A percentile compares a stretch with the other conserved stretches of the same genome.
phyloP scores from a whole-genome alignment of 2,329 filamentous ascomycete species.

The Stemphylium vesicarium region DNA sequence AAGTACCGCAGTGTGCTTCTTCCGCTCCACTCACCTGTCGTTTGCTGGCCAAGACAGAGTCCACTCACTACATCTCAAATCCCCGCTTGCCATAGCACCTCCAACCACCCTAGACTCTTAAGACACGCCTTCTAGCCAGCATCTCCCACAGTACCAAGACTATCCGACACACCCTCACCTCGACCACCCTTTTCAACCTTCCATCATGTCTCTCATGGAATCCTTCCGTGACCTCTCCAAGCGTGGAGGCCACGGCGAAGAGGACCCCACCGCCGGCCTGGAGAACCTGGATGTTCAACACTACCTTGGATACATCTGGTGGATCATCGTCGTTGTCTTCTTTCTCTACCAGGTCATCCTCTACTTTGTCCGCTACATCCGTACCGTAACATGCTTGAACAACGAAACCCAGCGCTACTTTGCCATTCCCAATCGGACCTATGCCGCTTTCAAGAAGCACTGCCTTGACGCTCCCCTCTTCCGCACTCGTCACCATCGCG shows the following conservation, averaged over 20 bases:
- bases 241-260: slow-evolving; percentile 28
- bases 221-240: slow-evolving; percentile 22
- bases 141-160: too few relatives aligned
- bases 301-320: slow-evolving; percentile 57
- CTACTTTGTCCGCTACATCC: slow-evolving; percentile 69
- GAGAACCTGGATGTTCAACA: slow-evolving; percentile 46
- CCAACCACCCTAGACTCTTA: slow-evolving; percentile 26
- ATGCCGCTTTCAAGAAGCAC: slow-evolving; percentile 54
- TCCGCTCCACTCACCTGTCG: slow-evolving; percentile 39
- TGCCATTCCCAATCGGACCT: slow-evolving; percentile 63
- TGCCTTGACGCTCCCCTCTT: slow-evolving; percentile 57
- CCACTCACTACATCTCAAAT: slow-evolving; percentile 38
- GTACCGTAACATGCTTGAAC: slow-evolving; percentile 75
- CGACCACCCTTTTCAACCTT: slow-evolving; percentile 2
- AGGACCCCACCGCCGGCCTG: slow-evolving; percentile 36
- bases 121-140: slow-evolving; percentile 25
- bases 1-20: slow-evolving; percentile 16
- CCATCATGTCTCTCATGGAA: slow-evolving; percentile 35
- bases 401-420: slow-evolving; percentile 85
- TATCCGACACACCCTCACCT: slow-evolving; percentile 10
- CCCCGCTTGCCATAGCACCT: slow-evolving; percentile 20
- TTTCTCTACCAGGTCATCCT: slow-evolving; percentile 71
- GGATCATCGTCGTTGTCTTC: slow-evolving; percentile 66
- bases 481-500: slow-evolving; percentile 57
- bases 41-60: slow-evolving; percentile 50